phyloP scores from a whole-genome alignment of 257 asterid genomes.

The Schizonepeta tenuifolia region DNA sequence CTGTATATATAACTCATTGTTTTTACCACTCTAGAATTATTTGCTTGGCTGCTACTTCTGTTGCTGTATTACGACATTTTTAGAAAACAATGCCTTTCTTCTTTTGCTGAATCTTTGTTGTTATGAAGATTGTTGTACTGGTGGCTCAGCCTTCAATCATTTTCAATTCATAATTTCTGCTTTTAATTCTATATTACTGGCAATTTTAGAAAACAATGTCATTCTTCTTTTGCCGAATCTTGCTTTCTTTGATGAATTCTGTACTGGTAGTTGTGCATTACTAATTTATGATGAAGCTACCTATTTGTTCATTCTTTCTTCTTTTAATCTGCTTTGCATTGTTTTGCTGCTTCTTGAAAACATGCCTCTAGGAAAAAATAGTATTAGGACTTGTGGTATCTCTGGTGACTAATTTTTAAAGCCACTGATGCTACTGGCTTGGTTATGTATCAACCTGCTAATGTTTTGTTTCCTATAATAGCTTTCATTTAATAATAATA shows the following conservation, averaged over 20 bases:
- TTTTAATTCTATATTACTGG: background rate
- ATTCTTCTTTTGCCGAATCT: background rate
- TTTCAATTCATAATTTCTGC: background rate
- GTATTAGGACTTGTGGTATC: background rate
- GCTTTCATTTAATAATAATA: constrained; percentile 12
- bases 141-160: background rate
- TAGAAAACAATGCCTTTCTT: background rate
- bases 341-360: constrained; percentile 19
- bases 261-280: background rate
- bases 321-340: background rate
- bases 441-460: constrained; percentile 7
- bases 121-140: constrained; percentile 2
- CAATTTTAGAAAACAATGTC: background rate
- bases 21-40: background rate
- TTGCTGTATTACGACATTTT: background rate
- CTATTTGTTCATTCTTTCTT: background rate
- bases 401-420: constrained; percentile 12
- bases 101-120: constrained; percentile 9
- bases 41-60: background rate
- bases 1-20: background rate
- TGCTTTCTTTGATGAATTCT: constrained; percentile 18
- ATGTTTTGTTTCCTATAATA: constrained; percentile 22
- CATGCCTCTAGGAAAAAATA: constrained; percentile 18
- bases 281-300: constrained; percentile 3
- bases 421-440: constrained; percentile 11